A percentile compares a stretch with the other conserved stretches of the same genome.
Conservation (phyloP, 441 rosid genomes). For the Isatis lusitanica region DNA sequence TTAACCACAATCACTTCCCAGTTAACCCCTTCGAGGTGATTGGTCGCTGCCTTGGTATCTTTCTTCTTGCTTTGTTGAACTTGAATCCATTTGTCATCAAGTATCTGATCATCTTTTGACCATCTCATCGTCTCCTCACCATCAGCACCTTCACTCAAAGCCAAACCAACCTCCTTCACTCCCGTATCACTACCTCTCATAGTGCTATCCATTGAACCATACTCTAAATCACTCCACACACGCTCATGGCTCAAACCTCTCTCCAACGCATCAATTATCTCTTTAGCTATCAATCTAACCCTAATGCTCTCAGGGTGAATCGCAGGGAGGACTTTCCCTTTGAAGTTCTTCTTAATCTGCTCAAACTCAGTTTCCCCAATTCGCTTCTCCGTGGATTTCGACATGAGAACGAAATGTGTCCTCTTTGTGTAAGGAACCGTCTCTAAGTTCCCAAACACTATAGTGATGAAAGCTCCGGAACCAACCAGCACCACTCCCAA, state of each 20-base stretch:
- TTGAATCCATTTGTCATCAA: conserved; percentile 87
- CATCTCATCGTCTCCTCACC: conserved; percentile 43
- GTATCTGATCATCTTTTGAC: conserved; percentile 73
- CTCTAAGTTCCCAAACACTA: conserved; percentile 75
- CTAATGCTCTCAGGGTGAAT: conserved; percentile 85
- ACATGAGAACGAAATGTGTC: conserved; percentile 75
- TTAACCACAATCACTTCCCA: conserved; percentile 96
- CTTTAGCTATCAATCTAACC: conserved; percentile 67
- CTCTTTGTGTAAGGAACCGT: conserved; percentile 84
- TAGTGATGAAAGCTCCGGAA: conserved; percentile 61
- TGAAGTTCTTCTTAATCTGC: conserved; percentile 51
- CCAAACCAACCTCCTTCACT: conserved; percentile 45
- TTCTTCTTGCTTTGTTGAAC: conserved; percentile 66
- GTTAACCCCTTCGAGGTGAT: conserved; percentile 76
- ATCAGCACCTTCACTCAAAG: conserved; percentile 39
- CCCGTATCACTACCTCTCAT: conserved; percentile 32
- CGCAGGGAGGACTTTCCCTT: conserved; percentile 77
- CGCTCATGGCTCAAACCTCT: conserved; percentile 71
- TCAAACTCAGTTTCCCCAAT: conserved; percentile 73
- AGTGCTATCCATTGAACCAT: conserved; percentile 54
- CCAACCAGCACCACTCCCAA: conserved; percentile 54
- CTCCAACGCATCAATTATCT: conserved; percentile 74
- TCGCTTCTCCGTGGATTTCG: conserved; percentile 62
- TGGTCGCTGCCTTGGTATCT: conserved; percentile 47
- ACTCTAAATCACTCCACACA: conserved; percentile 69